Evolutionary conservation across 352 stramenopile species (phyloP).

Genomic region (Phytophthora niederhauseri): DNA sequence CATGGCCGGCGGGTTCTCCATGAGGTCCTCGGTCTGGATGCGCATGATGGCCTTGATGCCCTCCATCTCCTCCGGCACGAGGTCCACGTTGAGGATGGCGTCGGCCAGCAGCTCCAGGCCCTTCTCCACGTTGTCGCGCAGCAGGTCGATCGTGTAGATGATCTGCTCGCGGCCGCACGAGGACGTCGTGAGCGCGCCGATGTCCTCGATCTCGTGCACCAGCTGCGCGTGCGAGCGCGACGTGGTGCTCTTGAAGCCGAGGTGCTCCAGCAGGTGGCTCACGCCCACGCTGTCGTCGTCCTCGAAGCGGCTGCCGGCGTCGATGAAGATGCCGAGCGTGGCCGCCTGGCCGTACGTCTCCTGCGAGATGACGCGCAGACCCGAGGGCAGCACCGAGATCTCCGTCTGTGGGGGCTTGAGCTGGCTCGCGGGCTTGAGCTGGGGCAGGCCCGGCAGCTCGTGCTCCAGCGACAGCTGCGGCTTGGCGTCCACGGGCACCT

Average conservation of each 20-base stretch:
- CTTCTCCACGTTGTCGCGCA: slow-evolving; percentile 93
- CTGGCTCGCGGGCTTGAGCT: slow-evolving; percentile 86
- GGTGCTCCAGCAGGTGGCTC: slow-evolving; percentile 95
- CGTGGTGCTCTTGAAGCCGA: slow-evolving; percentile 96
- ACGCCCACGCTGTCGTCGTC: slow-evolving; percentile 83
- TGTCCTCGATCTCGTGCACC: slow-evolving; percentile 92
- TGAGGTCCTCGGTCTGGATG: slow-evolving; percentile 94
- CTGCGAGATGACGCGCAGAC: slow-evolving; percentile 96
- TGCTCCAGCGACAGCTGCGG: slow-evolving; percentile 62
- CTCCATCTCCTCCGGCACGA: slow-evolving; percentile 90
- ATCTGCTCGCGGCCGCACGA: slow-evolving; percentile 95
- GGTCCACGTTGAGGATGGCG: slow-evolving; percentile 81
- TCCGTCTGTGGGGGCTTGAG: slow-evolving; percentile 89
- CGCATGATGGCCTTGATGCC: slow-evolving; percentile 94
- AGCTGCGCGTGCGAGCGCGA: slow-evolving; percentile 85
- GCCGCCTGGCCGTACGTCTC: slow-evolving; percentile 96
- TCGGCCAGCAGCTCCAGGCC: slow-evolving; percentile 93
- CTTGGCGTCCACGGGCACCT: slow-evolving; percentile 40
- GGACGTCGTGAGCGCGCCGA: slow-evolving; percentile 92
- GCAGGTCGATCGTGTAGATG: slow-evolving; percentile 96
- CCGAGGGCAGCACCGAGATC: slow-evolving; percentile 94
- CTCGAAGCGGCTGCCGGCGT: slow-evolving; percentile 91
- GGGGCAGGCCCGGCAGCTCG: slow-evolving; percentile 72
- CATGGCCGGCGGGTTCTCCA: slow-evolving; percentile 85
- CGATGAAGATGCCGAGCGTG: slow-evolving; percentile 94